phyloP scores from a whole-genome alignment of 768 basidiomycete species.

The Artomyces pyxidatus region DNA sequence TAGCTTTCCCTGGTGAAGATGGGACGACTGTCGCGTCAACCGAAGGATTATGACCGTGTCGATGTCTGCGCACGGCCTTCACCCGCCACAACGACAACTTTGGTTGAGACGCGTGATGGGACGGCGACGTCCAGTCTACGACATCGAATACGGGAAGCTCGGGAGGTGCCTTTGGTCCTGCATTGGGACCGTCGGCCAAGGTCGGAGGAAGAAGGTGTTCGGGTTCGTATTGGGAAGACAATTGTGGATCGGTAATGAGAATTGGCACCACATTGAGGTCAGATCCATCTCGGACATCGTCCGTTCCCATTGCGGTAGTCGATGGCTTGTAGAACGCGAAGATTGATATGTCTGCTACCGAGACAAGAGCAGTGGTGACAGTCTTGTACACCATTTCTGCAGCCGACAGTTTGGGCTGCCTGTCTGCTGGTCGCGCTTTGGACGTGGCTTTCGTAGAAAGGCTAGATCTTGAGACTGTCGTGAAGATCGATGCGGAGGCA shows the following conservation, averaged over 20 bases:
- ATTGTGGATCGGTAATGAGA: slow-evolving; percentile 64
- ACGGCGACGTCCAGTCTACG: slow-evolving; percentile 52
- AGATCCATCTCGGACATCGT: too few species aligned
- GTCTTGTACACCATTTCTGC: slow-evolving; percentile 7
- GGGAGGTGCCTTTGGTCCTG: neutral
- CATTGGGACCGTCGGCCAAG: slow-evolving; percentile 4
- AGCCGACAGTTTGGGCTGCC: neutral
- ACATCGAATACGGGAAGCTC: slow-evolving; percentile 45
- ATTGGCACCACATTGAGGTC: slow-evolving; percentile 48
- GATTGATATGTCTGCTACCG: slow-evolving; percentile 46
- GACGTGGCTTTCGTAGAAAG: too few species aligned
- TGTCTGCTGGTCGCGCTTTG: slow-evolving; percentile 2
- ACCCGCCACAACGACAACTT: slow-evolving; percentile 60
- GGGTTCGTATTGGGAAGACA: slow-evolving; percentile 47
- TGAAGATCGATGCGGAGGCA: slow-evolving; percentile 12
- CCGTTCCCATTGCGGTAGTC: slow-evolving; percentile 8
- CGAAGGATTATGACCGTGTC: slow-evolving; percentile 4
- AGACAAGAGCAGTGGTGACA: slow-evolving; percentile 19
- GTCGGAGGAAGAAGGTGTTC: slow-evolving; percentile 33
- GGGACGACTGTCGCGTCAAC: neutral
- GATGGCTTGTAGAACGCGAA: slow-evolving; percentile 37
- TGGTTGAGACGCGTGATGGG: slow-evolving; percentile 32
- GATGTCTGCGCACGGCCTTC: slow-evolving; percentile 19
- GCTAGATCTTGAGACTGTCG: slow-evolving; percentile 5
- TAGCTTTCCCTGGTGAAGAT: neutral